Percentiles rank a stretch among this genome's conserved stretches.
These are phyloP conservation scores for Austroboletus eburneus DNA, from an alignment of 768 basidiomycete species.

Conservation along the genomic window DNA sequence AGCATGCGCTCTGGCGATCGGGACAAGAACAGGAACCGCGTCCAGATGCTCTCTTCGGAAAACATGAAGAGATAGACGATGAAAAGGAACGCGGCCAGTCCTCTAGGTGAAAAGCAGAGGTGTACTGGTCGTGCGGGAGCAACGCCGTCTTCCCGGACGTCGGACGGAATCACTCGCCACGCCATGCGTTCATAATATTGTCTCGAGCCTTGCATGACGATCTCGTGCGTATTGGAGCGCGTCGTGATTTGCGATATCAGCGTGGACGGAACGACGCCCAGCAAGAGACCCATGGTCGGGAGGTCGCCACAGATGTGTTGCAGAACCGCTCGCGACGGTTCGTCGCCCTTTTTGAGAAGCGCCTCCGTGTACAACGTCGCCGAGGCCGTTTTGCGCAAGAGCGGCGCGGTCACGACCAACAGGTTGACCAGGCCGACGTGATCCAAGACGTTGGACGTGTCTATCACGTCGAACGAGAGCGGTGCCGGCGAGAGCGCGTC, in stretches of 20 bases:
- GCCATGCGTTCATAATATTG: slow-evolving; percentile 26
- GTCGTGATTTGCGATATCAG: slow-evolving; percentile 23
- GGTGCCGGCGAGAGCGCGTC: slow-evolving; percentile 14
- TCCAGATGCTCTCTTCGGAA: slow-evolving; percentile 16
- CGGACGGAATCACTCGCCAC: slow-evolving; percentile 16
- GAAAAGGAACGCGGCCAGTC: slow-evolving; percentile 22
- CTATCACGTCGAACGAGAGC: slow-evolving; percentile 29
- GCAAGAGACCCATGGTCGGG: slow-evolving; percentile 20
- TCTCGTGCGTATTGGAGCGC: slow-evolving; percentile 22
- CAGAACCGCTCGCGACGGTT: slow-evolving; percentile 11
- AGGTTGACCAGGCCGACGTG: slow-evolving; percentile 26
- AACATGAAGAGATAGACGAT: slow-evolving; percentile 26
- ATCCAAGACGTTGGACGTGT: slow-evolving; percentile 29
- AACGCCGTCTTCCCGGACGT: too few species aligned
- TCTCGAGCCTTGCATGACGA: not conserved
- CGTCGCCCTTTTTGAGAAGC: slow-evolving; percentile 12
- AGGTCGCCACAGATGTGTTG: slow-evolving; percentile 24
- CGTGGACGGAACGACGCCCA: slow-evolving; percentile 22
- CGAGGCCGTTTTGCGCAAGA: slow-evolving; percentile 15
- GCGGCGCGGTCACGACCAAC: slow-evolving; percentile 19
- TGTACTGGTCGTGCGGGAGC: not conserved
- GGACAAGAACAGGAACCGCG: not conserved
- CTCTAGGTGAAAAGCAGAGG: slow-evolving; percentile 10
- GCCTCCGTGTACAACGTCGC: slow-evolving; percentile 29
- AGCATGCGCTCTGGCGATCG: not conserved